Conservation (phyloP, 148 eudicot species). For the Silene uniflora region DNA sequence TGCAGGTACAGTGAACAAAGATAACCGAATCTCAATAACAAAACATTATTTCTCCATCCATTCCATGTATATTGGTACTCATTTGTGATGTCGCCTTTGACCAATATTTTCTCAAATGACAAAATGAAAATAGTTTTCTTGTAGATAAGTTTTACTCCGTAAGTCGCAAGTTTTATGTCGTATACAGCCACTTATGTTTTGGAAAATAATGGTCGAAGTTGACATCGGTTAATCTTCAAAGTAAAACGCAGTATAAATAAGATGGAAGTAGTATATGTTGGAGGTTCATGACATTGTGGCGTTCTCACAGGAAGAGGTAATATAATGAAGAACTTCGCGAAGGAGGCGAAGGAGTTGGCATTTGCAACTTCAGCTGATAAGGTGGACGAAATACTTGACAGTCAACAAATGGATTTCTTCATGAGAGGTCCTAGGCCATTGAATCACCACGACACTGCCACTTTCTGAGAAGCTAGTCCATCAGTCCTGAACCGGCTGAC, state of each 20-base stretch:
- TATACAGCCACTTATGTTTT: no score
- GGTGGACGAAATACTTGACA: background rate
- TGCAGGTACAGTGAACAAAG: conserved; percentile 32
- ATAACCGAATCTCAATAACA: background rate
- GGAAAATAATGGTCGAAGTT: no score
- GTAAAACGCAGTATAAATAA: no score
- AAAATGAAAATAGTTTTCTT: no score
- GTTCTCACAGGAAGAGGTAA: background rate
- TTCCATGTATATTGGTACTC: no score
- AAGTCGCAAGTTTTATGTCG: no score
- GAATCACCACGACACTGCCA: background rate
- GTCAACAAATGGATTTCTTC: background rate
- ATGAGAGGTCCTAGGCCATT: background rate
- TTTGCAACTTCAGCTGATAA: background rate
- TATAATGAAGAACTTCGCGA: background rate
- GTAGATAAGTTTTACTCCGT: no score
- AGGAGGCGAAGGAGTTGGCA: conserved; percentile 9
- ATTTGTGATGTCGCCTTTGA: no score
- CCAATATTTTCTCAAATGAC: no score
- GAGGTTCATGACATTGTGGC: conserved; percentile 42
- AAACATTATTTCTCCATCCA: conserved; percentile 4
- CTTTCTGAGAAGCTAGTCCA: background rate
- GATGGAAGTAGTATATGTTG: conserved; percentile 22
- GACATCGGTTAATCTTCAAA: no score
- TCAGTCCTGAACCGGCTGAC: background rate